Evolutionary conservation across 768 basidiomycete species (phyloP).

Genomic region (Leccinum fibrillosum): DNA sequence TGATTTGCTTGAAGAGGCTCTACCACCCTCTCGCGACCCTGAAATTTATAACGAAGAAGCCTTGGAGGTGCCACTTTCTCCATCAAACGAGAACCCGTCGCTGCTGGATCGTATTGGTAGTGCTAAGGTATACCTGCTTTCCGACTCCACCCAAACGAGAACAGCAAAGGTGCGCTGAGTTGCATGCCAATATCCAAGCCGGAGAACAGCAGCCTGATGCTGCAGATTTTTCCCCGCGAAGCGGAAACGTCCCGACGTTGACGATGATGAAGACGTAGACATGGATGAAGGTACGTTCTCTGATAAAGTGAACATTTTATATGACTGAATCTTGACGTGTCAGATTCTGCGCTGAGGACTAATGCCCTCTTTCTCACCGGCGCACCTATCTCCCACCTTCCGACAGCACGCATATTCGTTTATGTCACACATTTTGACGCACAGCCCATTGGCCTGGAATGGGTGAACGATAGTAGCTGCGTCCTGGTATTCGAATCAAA

Average conservation of each 20-base stretch:
- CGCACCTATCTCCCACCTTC: constrained; percentile 67
- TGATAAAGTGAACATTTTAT: constrained; percentile 3
- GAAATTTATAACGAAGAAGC: constrained; percentile 58
- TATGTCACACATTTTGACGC: constrained; percentile 79
- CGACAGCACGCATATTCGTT: constrained; percentile 75
- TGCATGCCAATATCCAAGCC: constrained; percentile 34
- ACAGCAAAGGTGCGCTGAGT: constrained; percentile 70
- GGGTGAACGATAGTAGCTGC: constrained; percentile 83
- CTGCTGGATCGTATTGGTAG: constrained; percentile 68
- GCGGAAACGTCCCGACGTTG: constrained; percentile 47
- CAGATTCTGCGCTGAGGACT: constrained; percentile 48
- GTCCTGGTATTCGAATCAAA: constrained; percentile 70
- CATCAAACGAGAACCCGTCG: constrained; percentile 26
- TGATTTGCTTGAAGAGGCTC: constrained; percentile 30
- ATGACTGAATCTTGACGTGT: neutral
- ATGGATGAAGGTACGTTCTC: constrained; percentile 30
- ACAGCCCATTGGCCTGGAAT: constrained; percentile 74
- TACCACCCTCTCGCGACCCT: constrained; percentile 48
- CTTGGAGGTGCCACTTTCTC: constrained; percentile 28
- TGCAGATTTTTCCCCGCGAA: constrained; percentile 29
- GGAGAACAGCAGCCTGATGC: constrained; percentile 45
- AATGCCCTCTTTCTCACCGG: constrained; percentile 77
- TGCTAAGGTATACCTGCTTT: constrained; percentile 73
- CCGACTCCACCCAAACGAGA: constrained; percentile 59
- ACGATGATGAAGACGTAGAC: constrained; percentile 36